Evolutionary conservation across 2,329 filamentous ascomycete species (phyloP), one percentile per base, ranked within the genome.

Genomic region (Chaetomium olivaceum): DNA sequence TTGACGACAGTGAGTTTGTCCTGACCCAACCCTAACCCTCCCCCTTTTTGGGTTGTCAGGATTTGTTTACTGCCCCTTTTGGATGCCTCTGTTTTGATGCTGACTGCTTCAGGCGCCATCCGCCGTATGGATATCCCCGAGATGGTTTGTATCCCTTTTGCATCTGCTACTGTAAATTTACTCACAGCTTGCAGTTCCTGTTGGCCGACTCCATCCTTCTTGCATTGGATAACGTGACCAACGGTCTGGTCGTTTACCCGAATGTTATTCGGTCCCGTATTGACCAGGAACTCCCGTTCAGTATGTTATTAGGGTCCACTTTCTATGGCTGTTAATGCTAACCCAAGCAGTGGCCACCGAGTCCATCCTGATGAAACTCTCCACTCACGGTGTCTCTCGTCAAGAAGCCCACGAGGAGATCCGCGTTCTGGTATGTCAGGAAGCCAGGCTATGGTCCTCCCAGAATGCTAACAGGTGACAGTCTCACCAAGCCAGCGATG

Each of bases 361-460:
- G 74, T 83, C 85, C 70, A 88, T 93, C 75, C 91, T 93, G 76
- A 93, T 96, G 91, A 87, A 87, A 71, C 83, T 94, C 63, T 87
- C 89, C 31, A 86, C 87, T 64, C 85, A 88, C 73, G 91, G 91
- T 36, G 84, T 82, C 31, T 91, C 87, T 11, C 82, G 92, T 59
- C 92, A 96, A 76, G 91, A 93, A 27, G 90, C 91, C 1, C 93
- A 97, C 78, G 93, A 97, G 80, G 81, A 94, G 77, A 93, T 97
- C 73, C 89, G 90, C 8, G 90, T 97, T 1, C 83, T 97, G 56
- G 69, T 70, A 69, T 39, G 67, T 51, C 19, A 19, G 1, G 8
- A 11, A 16, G 1, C 12, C 54, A 12, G 1, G 2, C 11, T 14
- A 6, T 14, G 2, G 29, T 14, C 14, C 2, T 11, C 19, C 9